phyloP scores from a whole-genome alignment of 148 eudicot genomes.

The Camellia japonica region DNA sequence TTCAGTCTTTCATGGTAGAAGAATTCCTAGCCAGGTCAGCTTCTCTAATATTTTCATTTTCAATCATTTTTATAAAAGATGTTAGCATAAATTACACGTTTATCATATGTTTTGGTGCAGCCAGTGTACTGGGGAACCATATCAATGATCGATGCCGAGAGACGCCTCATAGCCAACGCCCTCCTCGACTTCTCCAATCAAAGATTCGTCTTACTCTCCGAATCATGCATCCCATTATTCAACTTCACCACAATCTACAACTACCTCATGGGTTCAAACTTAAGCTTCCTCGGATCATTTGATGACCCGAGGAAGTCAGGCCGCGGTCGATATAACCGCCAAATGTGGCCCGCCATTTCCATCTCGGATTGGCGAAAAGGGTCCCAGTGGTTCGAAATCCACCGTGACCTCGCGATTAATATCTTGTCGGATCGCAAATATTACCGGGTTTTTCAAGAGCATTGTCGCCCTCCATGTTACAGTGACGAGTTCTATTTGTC shows the following conservation, averaged over 20 bases:
- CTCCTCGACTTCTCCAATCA: slow-evolving; percentile 60
- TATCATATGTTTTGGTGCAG: slow-evolving; percentile 26
- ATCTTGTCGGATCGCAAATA: slow-evolving; percentile 47
- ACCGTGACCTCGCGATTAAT: slow-evolving; percentile 42
- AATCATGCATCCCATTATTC: slow-evolving; percentile 75
- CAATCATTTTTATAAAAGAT: too few relatives aligned
- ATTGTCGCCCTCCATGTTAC: slow-evolving; percentile 50
- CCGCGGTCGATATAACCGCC: slow-evolving; percentile 60
- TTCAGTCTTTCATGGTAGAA: slow-evolving; percentile 56
- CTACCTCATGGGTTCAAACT: slow-evolving; percentile 38
- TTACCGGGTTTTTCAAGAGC: slow-evolving; percentile 37
- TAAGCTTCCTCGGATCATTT: slow-evolving; percentile 43
- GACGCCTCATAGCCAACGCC: slow-evolving; percentile 69
- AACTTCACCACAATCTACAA: slow-evolving; percentile 62
- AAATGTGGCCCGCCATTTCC: slow-evolving; percentile 51
- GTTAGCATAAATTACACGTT: not conserved
- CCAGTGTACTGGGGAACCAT: slow-evolving; percentile 60
- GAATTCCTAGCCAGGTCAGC: slow-evolving; percentile 67
- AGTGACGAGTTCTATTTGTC: slow-evolving; percentile 73
- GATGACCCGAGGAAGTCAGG: slow-evolving; percentile 47
- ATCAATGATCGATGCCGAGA: slow-evolving; percentile 72
- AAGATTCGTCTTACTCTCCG: slow-evolving; percentile 68
- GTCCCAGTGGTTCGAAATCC: slow-evolving; percentile 66
- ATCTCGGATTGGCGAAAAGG: slow-evolving; percentile 66
- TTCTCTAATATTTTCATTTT: not conserved